phyloP scores from a whole-genome alignment of 148 eudicot genomes.

The Mesembryanthemum crystallinum region DNA sequence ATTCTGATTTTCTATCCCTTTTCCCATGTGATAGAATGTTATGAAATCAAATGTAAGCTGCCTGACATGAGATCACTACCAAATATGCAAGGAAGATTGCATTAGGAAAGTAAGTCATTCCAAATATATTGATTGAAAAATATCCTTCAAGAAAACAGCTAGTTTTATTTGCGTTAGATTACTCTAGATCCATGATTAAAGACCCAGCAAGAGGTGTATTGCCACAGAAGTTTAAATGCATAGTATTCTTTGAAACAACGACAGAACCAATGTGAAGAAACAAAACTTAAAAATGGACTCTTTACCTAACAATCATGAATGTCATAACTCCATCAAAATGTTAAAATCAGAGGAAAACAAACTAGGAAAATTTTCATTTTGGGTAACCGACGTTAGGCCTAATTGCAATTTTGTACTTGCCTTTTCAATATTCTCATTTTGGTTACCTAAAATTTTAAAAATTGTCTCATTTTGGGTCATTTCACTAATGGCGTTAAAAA shows the following conservation, averaged over 20 bases:
- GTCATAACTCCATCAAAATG: background rate
- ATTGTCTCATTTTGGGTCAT: too few relatives aligned
- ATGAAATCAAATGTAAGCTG: background rate
- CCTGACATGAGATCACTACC: conserved; percentile 1
- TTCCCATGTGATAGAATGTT: conserved; percentile 2
- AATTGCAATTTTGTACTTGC: too few relatives aligned
- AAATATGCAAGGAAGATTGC: conserved; percentile 1
- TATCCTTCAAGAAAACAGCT: background rate
- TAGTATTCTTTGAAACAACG: background rate
- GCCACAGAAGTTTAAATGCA: background rate
- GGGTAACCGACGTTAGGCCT: too few relatives aligned
- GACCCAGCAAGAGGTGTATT: background rate
- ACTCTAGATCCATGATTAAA: background rate
- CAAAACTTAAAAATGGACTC: too few relatives aligned
- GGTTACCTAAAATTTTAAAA: too few relatives aligned
- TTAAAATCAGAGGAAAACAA: background rate
- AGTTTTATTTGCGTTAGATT: background rate
- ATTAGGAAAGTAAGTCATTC: background rate
- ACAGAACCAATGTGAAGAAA: background rate
- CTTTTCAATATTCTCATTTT: too few relatives aligned
- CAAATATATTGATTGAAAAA: background rate
- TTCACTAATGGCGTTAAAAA: too few relatives aligned
- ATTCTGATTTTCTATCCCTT: background rate
- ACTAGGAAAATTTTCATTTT: too few relatives aligned
- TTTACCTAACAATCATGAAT: background rate